phyloP scores from a whole-genome alignment of 306 rosid genomes.

The Sicyos edulis region DNA sequence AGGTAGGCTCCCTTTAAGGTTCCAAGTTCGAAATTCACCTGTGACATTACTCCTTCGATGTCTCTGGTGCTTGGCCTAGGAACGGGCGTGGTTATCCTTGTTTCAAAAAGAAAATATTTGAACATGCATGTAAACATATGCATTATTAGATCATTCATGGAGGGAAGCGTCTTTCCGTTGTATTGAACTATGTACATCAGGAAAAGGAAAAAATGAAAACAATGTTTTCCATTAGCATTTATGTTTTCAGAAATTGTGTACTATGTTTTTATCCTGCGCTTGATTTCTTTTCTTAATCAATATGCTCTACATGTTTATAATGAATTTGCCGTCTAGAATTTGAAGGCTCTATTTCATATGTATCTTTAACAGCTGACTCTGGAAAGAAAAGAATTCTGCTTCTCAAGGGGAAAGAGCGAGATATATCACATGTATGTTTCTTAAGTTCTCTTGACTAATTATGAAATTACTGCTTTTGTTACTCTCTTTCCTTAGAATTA shows the following conservation, averaged over 20 bases:
- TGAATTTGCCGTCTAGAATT: conserved; percentile 24
- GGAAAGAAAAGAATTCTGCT: conserved; percentile 83
- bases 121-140: neutral
- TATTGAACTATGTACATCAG: no score
- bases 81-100: no score
- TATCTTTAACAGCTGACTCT: conserved; percentile 57
- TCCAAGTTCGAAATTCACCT: no score
- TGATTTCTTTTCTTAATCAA: conserved; percentile 1
- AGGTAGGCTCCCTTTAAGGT: no score
- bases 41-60: no score
- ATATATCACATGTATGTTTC: conserved; percentile 47
- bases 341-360: conserved; percentile 64
- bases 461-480: neutral
- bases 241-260: neutral
- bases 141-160: neutral
- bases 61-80: no score
- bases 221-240: neutral
- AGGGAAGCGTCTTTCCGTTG: no score
- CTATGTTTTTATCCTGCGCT: neutral
- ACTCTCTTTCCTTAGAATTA: neutral
- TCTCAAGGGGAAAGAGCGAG: conserved; percentile 76
- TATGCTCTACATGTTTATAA: conserved; percentile 7
- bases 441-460: neutral
- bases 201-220: neutral
- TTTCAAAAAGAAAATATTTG: no score